Conservation (phyloP, 352 stramenopile genomes). For the Thalassiosira mediterranea region DNA sequence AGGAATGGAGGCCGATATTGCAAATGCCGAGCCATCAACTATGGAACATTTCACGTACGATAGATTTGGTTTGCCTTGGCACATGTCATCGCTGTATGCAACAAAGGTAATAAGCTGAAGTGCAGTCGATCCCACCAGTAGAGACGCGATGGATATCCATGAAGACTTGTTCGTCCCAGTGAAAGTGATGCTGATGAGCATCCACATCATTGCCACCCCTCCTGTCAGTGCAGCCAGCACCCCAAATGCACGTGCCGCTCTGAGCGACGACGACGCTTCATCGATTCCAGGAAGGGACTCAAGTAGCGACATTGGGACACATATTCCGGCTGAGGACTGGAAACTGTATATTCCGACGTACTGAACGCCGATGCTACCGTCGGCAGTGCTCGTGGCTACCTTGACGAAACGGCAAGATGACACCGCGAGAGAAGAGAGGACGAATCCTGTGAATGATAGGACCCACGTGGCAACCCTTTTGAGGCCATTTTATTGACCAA, state of each 20-base stretch:
- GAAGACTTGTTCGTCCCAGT: slow-evolving; percentile 1
- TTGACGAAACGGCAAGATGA: background rate
- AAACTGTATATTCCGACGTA: background rate
- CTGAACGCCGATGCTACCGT: background rate
- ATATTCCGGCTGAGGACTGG: background rate
- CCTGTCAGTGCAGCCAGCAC: slow-evolving; percentile 2
- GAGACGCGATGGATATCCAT: slow-evolving; percentile 9
- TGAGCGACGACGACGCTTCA: slow-evolving; percentile 6
- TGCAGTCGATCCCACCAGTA: background rate
- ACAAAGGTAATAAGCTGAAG: slow-evolving; percentile 10
- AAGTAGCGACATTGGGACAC: background rate
- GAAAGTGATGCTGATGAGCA: slow-evolving; percentile 13
- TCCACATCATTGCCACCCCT: slow-evolving; percentile 10
- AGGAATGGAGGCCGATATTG: slow-evolving; percentile 10
- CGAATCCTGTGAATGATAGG: background rate
- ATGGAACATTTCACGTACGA: slow-evolving; percentile 12
- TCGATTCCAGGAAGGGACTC: background rate
- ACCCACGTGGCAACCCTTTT: background rate
- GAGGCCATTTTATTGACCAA: no score
- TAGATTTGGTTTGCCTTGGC: background rate
- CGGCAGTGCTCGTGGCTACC: background rate
- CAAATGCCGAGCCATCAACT: slow-evolving; percentile 5
- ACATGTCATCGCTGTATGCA: slow-evolving; percentile 10
- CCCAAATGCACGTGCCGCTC: slow-evolving; percentile 6
- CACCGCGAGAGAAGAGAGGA: background rate